Base-by-base conservation (phyloP, 257 asterid species). In the Leonotis leonurus region DNA sequence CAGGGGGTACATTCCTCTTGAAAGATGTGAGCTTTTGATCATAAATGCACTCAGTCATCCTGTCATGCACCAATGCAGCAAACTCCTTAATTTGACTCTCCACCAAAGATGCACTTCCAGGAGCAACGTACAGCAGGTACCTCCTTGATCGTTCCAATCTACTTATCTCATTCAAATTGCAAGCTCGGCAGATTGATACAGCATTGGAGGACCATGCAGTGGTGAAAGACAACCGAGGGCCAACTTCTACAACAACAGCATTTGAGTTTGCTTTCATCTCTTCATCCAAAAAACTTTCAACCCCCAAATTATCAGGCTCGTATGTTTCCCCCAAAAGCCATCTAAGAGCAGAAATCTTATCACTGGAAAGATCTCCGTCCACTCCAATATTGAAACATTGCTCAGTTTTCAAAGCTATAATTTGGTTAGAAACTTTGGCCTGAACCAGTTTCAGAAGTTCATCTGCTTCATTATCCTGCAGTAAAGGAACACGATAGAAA, bases 141-240 rank as follows among this genome's bases (percentile, higher is more conserved):
- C 95, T 83, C 78, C 97, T 84, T 0, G 95, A 92, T 11, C 88
- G 73, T 56, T 92, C 98, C 62, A 89, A 64, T 66, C 98, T 81
- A 63, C 60, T 80, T 61, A 86, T 73, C 68, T 89, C 95, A 11
- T 78, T 77, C 83, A 92, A 80, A 48, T 88, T 86, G 51, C 97
- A 92, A 20, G 98, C 85, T 73, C 71, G 81, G 70, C 95, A 92
- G 45, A 92, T 81, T 8, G 97, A 92, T 8, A 86, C 97, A 1
- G 98, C 98, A 73, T 89, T 92, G 21, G 97, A 71, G 29, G 99
- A 92, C 97, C 97, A 92, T 4, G 99, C 96, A 21, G 97, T 89
- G 39, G 95, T 89, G 72, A 92, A 92, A 51, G 99, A 92, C 65
- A 89, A 50, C 52, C 97, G 75, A 3, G 95, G 96, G 13, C 99